These are phyloP conservation scores for Verticillium tricorpus DNA, from an alignment of 2,329 filamentous ascomycete genomes.

Conservation along the genomic window DNA sequence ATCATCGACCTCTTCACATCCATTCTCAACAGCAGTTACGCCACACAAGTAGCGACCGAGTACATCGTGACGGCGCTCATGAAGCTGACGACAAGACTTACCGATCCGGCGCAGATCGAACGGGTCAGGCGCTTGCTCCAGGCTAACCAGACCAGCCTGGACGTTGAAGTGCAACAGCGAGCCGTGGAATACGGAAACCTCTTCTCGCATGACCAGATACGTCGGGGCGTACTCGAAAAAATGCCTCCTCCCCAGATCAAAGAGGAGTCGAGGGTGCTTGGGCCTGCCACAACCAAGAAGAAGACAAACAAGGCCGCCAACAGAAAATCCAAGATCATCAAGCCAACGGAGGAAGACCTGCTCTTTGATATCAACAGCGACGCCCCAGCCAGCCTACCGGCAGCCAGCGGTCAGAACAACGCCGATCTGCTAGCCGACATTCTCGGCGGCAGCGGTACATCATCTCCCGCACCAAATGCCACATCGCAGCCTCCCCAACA, in stretches of 20 bases:
- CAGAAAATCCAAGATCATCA: conserved; percentile 70
- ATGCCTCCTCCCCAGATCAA: conserved; percentile 98
- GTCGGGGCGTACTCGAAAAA: conserved; percentile 87
- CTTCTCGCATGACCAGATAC: conserved; percentile 85
- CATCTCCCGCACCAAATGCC: conserved; percentile 36
- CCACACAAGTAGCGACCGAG: conserved; percentile 84
- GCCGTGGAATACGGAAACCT: conserved; percentile 93
- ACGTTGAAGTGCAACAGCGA: conserved; percentile 93
- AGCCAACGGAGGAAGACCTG: conserved; percentile 86
- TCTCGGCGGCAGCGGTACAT: conserved; percentile 72
- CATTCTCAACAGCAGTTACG: conserved; percentile 92
- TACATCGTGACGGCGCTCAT: conserved; percentile 94
- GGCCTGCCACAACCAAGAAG: conserved; percentile 62
- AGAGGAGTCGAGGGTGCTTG: conserved; percentile 87
- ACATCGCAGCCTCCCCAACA: conserved; percentile 48
- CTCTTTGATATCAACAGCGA: conserved; percentile 83
- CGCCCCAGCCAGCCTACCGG: conserved; percentile 50
- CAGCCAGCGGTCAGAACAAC: conserved; percentile 59
- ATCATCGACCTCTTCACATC: conserved; percentile 88
- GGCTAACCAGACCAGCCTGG: conserved; percentile 77
- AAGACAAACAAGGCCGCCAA: conserved; percentile 65
- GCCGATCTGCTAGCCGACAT: conserved; percentile 90
- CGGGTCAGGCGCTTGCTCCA: conserved; percentile 75
- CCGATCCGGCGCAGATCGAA: conserved; percentile 80
- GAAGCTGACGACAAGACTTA: conserved; percentile 87